phyloP scores from a whole-genome alignment of 176 grass and related monocot genomes.

The Melocanna baccifera region DNA sequence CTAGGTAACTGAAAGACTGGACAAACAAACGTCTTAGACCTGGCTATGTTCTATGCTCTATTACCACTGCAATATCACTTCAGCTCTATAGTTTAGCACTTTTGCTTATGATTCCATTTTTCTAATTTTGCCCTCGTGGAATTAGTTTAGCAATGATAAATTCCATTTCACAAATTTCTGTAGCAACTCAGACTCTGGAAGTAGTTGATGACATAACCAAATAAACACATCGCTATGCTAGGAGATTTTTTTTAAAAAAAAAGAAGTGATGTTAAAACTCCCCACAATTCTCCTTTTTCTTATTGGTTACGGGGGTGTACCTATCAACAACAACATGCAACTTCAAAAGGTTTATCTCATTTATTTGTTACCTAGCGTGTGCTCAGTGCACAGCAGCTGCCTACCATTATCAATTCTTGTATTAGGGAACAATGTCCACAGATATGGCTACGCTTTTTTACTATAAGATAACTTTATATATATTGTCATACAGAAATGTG shows the following conservation, averaged over 20 bases:
- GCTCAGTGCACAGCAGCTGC: neutral
- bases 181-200: neutral
- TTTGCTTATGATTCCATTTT: neutral
- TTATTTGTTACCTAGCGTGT: neutral
- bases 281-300: neutral
- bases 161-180: slow-evolving; percentile 14
- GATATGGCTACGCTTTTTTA: neutral
- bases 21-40: neutral
- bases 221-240: neutral
- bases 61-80: neutral
- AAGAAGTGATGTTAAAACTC: neutral
- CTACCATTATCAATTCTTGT: neutral
- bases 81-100: neutral
- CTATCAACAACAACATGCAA: neutral
- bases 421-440: neutral
- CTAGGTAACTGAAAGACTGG: neutral
- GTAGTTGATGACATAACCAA: slow-evolving; percentile 3
- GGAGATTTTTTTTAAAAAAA: neutral
- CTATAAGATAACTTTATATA: neutral
- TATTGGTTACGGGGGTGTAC: neutral
- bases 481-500: slow-evolving; percentile 13
- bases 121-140: neutral
- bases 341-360: neutral
- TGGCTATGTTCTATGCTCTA: neutral
- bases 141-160: neutral